These are phyloP conservation scores for Candida methanosorbosa DNA, from an alignment of 805 yeast species.

Conservation along the genomic window DNA sequence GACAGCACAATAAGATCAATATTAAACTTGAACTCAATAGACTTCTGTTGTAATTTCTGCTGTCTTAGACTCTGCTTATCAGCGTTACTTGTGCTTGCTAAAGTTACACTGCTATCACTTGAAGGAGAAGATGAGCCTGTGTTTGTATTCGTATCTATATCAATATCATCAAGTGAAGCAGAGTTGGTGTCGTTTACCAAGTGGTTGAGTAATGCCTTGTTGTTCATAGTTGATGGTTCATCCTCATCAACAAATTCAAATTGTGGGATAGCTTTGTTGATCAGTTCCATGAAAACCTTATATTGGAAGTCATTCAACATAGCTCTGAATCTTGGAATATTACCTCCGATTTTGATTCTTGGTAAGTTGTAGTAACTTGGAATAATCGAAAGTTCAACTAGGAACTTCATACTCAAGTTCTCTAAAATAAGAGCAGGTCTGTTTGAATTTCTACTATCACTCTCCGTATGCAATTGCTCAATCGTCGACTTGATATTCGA, in stretches of 20 bases:
- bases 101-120: no score
- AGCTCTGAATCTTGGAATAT: slow-evolving; percentile 63
- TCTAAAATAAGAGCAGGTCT: slow-evolving; percentile 62
- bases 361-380: slow-evolving; percentile 75
- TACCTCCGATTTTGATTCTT: slow-evolving; percentile 63
- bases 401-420: slow-evolving; percentile 61
- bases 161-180: background rate
- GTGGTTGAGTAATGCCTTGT: background rate
- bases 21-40: slow-evolving; percentile 63
- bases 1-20: slow-evolving; percentile 58
- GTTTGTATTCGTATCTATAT: background rate
- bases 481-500: slow-evolving; percentile 72
- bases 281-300: slow-evolving; percentile 71
- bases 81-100: background rate
- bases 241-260: slow-evolving; percentile 18
- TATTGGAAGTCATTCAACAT: slow-evolving; percentile 85
- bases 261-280: slow-evolving; percentile 61
- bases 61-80: background rate
- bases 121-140: background rate
- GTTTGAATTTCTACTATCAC: no score
- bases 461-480: slow-evolving; percentile 50
- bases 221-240: background rate
- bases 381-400: slow-evolving; percentile 75
- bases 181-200: background rate
- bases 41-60: slow-evolving; percentile 37